phyloP scores from a whole-genome alignment of 768 basidiomycete genomes.

The Suillus weaverae region DNA sequence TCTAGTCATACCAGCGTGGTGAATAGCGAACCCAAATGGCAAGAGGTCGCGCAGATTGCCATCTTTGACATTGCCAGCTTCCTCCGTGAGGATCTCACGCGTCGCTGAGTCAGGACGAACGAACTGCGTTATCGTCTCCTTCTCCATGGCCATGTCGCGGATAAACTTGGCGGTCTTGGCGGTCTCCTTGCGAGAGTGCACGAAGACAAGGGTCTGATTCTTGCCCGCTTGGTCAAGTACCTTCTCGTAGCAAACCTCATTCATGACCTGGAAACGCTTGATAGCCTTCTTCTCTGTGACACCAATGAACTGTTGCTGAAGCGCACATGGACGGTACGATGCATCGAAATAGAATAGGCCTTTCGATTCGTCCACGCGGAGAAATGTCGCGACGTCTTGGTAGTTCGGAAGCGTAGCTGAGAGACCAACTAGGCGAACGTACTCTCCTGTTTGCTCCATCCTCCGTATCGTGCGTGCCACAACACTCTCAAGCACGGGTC shows the following conservation, averaged over 20 bases:
- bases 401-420: constrained; percentile 99
- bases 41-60: constrained; percentile 82
- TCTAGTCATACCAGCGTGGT: constrained; percentile 95
- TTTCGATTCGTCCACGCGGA: constrained; percentile 88
- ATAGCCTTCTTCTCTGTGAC: constrained; percentile 99
- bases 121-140: constrained; percentile 94
- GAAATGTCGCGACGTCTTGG: constrained; percentile 95
- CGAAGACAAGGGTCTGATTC: constrained; percentile 94
- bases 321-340: constrained; percentile 88
- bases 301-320: constrained; percentile 96
- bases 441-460: constrained; percentile 93
- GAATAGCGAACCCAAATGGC: constrained; percentile 96
- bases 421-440: constrained; percentile 91
- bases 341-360: constrained; percentile 98
- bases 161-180: constrained; percentile 95
- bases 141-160: constrained; percentile 92
- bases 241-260: constrained; percentile 99
- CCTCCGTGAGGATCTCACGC: constrained; percentile 84
- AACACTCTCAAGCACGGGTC: constrained; percentile 92
- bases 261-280: constrained; percentile 96
- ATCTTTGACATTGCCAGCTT: constrained; percentile 82
- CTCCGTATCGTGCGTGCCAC: constrained; percentile 86
- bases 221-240: constrained; percentile 89
- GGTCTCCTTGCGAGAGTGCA: constrained; percentile 98
- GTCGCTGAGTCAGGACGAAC: constrained; percentile 92